These are phyloP conservation scores for Aspergillus incahuasiensis DNA, from an alignment of 495 filamentous ascomycete species.

Conservation along the genomic window DNA sequence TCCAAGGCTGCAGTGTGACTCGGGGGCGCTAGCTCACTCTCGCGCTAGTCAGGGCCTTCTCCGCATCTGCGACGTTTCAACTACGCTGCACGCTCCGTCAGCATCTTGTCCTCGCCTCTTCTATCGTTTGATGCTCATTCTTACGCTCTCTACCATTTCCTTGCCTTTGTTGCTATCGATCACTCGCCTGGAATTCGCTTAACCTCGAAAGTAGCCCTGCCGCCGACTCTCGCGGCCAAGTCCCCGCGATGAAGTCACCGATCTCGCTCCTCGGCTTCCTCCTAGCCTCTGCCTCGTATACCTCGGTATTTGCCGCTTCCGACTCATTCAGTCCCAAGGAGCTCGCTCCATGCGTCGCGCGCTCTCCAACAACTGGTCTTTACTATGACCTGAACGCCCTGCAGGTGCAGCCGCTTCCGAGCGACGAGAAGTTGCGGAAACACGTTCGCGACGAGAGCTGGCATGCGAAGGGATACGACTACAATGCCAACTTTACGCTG, in stretches of 20 bases:
- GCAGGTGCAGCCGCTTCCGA: slow-evolving; percentile 47
- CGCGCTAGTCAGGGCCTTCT: not conserved
- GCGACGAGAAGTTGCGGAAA: slow-evolving; percentile 54
- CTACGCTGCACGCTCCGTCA: not conserved
- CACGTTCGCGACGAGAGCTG: slow-evolving; percentile 69
- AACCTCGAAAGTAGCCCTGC: not conserved
- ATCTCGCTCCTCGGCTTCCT: slow-evolving; percentile 15
- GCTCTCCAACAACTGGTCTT: slow-evolving; percentile 64
- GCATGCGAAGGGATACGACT: slow-evolving; percentile 78
- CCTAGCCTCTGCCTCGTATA: slow-evolving; percentile 16
- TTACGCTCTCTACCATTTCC: slow-evolving; percentile 16
- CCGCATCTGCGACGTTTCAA: slow-evolving; percentile 15
- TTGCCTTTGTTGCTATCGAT: slow-evolving; percentile 13
- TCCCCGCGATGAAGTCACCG: slow-evolving; percentile 21
- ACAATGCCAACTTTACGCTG: slow-evolving; percentile 84
- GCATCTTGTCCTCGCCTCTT: slow-evolving; percentile 2
- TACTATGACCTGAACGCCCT: slow-evolving; percentile 90
- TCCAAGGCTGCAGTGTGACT: not conserved
- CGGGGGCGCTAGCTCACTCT: too few relatives aligned
- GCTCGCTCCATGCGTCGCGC: slow-evolving; percentile 66
- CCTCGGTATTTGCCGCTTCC: slow-evolving; percentile 20
- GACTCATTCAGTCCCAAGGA: slow-evolving; percentile 26
- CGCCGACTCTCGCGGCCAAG: not conserved
- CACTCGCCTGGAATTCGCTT: not conserved
- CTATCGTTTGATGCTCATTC: slow-evolving; percentile 1